These are phyloP conservation scores for Cyphellophora attinorum DNA, from an alignment of 2,329 filamentous ascomycete species.

Conservation along the genomic window DNA sequence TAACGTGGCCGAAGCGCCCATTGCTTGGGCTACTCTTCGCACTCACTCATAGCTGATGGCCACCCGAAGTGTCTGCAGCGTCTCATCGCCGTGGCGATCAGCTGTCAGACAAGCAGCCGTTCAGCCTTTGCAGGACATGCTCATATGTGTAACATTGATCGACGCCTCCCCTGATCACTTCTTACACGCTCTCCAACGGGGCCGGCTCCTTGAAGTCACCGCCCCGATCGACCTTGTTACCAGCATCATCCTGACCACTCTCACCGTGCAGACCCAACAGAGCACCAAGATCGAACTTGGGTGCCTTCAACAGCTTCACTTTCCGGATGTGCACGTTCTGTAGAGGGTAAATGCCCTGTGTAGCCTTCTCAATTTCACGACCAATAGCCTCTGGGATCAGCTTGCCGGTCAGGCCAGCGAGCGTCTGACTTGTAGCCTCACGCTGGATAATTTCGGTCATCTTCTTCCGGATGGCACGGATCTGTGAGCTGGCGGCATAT, in stretches of 20 bases:
- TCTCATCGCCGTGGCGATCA: no score
- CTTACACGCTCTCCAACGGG: constrained; percentile 87
- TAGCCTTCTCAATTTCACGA: constrained; percentile 98
- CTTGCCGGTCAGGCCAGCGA: constrained; percentile 95
- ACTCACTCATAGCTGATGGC: no score
- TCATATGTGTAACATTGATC: no score
- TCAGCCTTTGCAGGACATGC: no score
- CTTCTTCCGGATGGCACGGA: constrained; percentile 97
- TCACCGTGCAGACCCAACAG: constrained; percentile 96
- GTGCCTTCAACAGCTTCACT: constrained; percentile 97
- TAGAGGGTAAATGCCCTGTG: constrained; percentile 98
- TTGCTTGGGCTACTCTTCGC: no score
- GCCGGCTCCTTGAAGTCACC: constrained; percentile 98
- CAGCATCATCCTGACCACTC: constrained; percentile 88
- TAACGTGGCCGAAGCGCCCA: no score
- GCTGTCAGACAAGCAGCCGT: no score
- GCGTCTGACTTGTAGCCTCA: constrained; percentile 87
- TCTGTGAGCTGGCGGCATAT: constrained; percentile 94
- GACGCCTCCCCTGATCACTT: no score
- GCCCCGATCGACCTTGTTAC: constrained; percentile 96
- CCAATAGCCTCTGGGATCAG: constrained; percentile 99
- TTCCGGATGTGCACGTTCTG: constrained; percentile 99
- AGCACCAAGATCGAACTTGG: constrained; percentile 97
- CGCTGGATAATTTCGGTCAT: constrained; percentile 99
- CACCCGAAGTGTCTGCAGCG: no score